Base-by-base conservation (phyloP, 2,329 filamentous ascomycete genomes). In the Aspergillus sp. region DNA sequence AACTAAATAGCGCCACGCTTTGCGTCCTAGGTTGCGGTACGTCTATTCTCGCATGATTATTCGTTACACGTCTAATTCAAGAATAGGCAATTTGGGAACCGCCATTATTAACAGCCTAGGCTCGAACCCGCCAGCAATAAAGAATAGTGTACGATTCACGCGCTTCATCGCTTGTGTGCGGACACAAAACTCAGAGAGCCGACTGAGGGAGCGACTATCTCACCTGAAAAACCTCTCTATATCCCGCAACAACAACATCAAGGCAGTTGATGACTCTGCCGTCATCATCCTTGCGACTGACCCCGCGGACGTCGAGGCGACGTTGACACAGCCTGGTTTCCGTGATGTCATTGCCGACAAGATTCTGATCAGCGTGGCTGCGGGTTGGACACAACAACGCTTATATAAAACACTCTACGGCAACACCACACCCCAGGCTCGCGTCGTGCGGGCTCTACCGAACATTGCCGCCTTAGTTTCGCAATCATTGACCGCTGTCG, bases 311-410 rank as follows among this genome's bases (percentile, higher is more conserved):
- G 66, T 78, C 2, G 55, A 64, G 9, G 35, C 53, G 0, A 66
- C 72, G 0, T 55, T 80, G 4, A 59, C 54, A 0, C 57, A 71
- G 37, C 57, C 66, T 0, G 69, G 67, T 0, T 53, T 78, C 2
- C 44, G 53, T 0, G 63, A 72, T 4, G 73, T 70, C 0, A 46
- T 79, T 1, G 53, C 59, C 0, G 58, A 62, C 4, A 80, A 79
- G 52, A 64, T 79, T 1, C 49, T 79, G 9, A 74, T 79, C 58
- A 79, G 75, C 53, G 69, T 80, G 1, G 72, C 69, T 1, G 77
- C 76, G 1, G 76, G 77, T 1, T 78, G 72, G 73, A 69, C 72
- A 0, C 63, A 67, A 30, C 55, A 63, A 15, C 64, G 65, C 43
- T 55, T 77, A 1, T 70, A 74, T 49, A 44, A 51, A 2, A 62